A percentile compares a stretch with the other conserved stretches of the same genome.
These are phyloP conservation scores for Euptelea pleiosperma DNA, from an alignment of 164 flowering plant species.

Conservation along the genomic window DNA sequence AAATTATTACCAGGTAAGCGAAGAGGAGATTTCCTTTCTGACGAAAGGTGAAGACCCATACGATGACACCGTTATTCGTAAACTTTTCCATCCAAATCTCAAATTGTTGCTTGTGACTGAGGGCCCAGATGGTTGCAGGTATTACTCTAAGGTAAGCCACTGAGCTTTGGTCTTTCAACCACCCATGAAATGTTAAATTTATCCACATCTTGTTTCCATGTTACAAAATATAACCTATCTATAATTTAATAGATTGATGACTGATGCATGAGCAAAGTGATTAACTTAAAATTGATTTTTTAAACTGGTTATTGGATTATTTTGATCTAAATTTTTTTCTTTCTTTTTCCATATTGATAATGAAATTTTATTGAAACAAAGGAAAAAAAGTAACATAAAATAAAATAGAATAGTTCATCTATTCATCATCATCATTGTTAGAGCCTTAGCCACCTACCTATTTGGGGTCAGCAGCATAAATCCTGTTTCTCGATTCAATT, in stretches of 20 bases:
- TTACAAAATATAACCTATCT: neutral
- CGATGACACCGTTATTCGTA: slow-evolving; percentile 81
- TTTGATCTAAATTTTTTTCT: no score
- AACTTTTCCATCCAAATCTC: slow-evolving; percentile 78
- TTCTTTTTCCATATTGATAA: no score
- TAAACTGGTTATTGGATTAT: no score
- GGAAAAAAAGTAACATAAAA: no score
- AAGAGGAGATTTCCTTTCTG: slow-evolving; percentile 79
- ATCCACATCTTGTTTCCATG: neutral
- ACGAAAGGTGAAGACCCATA: slow-evolving; percentile 89
- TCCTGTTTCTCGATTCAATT: no score
- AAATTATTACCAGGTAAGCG: slow-evolving; percentile 56
- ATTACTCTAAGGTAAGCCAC: slow-evolving; percentile 77
- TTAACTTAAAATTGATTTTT: no score
- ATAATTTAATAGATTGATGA: neutral
- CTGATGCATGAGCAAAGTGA: no score
- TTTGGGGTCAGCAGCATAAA: no score
- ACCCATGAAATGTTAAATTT: neutral
- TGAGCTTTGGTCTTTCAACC: slow-evolving; percentile 1
- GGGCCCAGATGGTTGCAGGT: slow-evolving; percentile 92
- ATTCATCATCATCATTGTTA: no score
- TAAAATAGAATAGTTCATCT: no score
- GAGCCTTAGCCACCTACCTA: no score
- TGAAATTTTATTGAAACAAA: no score
- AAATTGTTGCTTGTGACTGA: slow-evolving; percentile 91